Conservation (phyloP, 2,329 filamentous ascomycete species). For the Aspergillus sp. region DNA sequence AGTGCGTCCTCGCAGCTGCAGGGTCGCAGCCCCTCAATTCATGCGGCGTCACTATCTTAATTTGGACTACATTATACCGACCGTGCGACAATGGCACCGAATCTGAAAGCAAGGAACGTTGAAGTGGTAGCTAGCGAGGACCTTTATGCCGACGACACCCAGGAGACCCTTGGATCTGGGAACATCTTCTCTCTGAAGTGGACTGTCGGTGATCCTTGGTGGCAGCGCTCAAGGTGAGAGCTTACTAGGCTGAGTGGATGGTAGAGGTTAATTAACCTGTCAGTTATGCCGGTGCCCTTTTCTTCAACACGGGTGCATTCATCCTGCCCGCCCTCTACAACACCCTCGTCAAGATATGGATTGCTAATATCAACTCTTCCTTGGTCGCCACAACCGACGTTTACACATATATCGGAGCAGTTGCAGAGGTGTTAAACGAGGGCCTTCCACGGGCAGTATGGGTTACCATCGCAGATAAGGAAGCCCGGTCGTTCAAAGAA, state of each 20-base stretch:
- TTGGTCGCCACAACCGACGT: conserved; percentile 64
- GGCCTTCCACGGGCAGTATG: conserved; percentile 68
- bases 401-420: conserved; percentile 68
- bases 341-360: conserved; percentile 67
- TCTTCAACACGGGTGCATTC: conserved; percentile 65
- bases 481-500: conserved; percentile 51
- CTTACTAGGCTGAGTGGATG: background rate
- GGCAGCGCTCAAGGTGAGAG: conserved; percentile 3
- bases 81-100: background rate
- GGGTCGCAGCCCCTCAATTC: background rate
- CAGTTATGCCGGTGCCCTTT: conserved; percentile 57
- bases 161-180: background rate
- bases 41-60: background rate
- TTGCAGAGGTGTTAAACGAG: conserved; percentile 70
- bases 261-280: background rate
- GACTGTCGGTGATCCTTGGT: background rate
- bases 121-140: background rate
- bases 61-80: background rate
- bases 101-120: background rate
- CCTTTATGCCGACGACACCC: background rate
- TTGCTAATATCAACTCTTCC: conserved; percentile 64
- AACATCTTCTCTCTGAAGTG: background rate
- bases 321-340: conserved; percentile 65
- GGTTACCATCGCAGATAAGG: conserved; percentile 66
- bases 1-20: background rate